Conservation (phyloP, 805 yeast genomes). For the Suhomyces vadensis region DNA sequence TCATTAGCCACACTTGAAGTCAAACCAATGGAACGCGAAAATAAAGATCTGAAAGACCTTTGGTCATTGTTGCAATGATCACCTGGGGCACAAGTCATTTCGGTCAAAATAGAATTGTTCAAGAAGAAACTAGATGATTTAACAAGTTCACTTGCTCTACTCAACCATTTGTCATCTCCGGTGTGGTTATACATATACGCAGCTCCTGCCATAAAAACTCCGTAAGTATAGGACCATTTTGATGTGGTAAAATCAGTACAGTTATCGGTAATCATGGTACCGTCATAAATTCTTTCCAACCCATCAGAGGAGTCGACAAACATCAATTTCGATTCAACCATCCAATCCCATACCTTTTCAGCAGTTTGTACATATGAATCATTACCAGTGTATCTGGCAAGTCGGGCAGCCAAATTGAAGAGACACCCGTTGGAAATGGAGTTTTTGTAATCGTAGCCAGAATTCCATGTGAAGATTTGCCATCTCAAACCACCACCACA, state of each 20-base stretch:
- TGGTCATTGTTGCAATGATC: constrained; percentile 70
- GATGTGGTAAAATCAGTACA: constrained; percentile 51
- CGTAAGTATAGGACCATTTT: constrained; percentile 74
- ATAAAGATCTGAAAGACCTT: constrained; percentile 70
- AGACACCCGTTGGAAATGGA: constrained; percentile 88
- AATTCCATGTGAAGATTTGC: constrained; percentile 95
- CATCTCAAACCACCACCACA: constrained; percentile 94
- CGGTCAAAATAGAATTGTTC: constrained; percentile 54
- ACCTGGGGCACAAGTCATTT: constrained; percentile 57
- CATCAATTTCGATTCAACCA: constrained; percentile 41
- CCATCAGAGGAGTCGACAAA: constrained; percentile 10
- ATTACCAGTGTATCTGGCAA: constrained; percentile 81
- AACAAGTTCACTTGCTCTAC: constrained; percentile 37
- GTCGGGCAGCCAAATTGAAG: constrained; percentile 83
- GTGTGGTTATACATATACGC: constrained; percentile 71
- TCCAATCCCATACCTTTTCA: constrained; percentile 79
- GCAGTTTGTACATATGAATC: constrained; percentile 73
- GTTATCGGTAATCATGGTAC: constrained; percentile 51
- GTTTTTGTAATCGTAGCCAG: constrained; percentile 92
- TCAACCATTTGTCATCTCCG: constrained; percentile 44
- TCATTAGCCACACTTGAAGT: constrained; percentile 57
- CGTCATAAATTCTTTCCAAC: constrained; percentile 51
- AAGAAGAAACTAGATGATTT: constrained; percentile 47
- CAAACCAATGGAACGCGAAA: constrained; percentile 61
- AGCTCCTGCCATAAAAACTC: constrained; percentile 63